Conservation (phyloP, 2,329 filamentous ascomycete genomes). For the Rugonectria rugulosa region DNA sequence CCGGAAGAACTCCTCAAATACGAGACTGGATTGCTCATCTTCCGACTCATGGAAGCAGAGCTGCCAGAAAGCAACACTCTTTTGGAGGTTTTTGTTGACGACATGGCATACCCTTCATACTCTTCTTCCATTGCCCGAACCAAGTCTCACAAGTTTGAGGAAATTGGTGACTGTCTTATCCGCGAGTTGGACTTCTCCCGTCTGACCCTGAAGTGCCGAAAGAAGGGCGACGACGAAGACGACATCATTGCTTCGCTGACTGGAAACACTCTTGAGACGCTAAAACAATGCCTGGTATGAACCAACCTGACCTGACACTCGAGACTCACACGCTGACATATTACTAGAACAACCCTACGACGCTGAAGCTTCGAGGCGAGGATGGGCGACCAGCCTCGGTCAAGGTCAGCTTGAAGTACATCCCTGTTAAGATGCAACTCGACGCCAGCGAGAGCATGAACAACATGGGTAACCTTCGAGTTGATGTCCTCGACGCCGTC, state of each 20-base stretch:
- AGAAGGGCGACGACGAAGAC: constrained; percentile 80
- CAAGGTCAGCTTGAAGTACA: constrained; percentile 92
- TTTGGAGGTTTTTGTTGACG: constrained; percentile 91
- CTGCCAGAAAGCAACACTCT: constrained; percentile 78
- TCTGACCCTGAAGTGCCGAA: constrained; percentile 85
- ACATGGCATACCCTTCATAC: constrained; percentile 92
- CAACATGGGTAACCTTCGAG: constrained; percentile 94
- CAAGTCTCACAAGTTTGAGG: constrained; percentile 78
- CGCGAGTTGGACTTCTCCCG: constrained; percentile 97
- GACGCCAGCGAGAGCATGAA: constrained; percentile 97
- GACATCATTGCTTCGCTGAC: constrained; percentile 81
- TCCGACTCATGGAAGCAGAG: constrained; percentile 91
- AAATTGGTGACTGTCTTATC: constrained; percentile 94
- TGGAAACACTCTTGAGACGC: constrained; percentile 84
- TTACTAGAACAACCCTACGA: constrained; percentile 86
- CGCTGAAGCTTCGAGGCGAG: constrained; percentile 79
- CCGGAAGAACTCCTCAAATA: constrained; percentile 84
- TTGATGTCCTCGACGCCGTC: constrained; percentile 87
- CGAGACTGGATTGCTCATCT: constrained; percentile 91
- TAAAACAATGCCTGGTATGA: constrained; percentile 85
- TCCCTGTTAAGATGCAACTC: constrained; percentile 92
- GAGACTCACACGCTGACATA: background rate
- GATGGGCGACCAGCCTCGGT: constrained; percentile 76
- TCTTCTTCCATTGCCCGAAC: constrained; percentile 77
- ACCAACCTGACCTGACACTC: background rate